phyloP scores from a whole-genome alignment of 2,329 filamentous ascomycete genomes.

The Sarocladium strictum region DNA sequence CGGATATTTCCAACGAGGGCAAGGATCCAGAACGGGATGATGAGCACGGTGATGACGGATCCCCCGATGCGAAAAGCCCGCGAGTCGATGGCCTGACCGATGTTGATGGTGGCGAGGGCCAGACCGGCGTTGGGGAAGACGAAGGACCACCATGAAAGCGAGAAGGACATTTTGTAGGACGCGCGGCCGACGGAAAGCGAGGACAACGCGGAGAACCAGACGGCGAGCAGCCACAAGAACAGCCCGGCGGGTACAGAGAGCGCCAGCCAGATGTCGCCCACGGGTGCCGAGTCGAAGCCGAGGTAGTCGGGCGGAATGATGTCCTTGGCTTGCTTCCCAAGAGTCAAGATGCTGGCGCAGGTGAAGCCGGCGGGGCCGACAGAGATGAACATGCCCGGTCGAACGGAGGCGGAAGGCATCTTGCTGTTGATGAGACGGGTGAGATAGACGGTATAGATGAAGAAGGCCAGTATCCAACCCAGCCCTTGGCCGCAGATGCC shows the following conservation, averaged over 20 bases:
- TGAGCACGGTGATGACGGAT: slow-evolving; percentile 42
- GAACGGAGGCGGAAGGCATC: slow-evolving; percentile 37
- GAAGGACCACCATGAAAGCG: slow-evolving; percentile 45
- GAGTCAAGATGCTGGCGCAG: slow-evolving; percentile 34
- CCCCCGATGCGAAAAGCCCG: slow-evolving; percentile 39
- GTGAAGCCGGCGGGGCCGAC: slow-evolving; percentile 50
- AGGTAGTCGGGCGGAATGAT: slow-evolving; percentile 17
- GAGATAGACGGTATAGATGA: slow-evolving; percentile 34
- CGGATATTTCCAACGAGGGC: slow-evolving; percentile 36
- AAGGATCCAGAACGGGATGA: slow-evolving; percentile 45
- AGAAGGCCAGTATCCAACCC: slow-evolving; percentile 43
- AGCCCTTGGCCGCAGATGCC: slow-evolving; percentile 47
- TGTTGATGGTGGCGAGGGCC: slow-evolving; percentile 46
- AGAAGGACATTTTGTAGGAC: slow-evolving; percentile 36
- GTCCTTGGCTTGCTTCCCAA: slow-evolving; percentile 27
- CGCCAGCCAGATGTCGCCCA: slow-evolving; percentile 32
- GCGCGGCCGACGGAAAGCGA: slow-evolving; percentile 30
- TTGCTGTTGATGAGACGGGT: slow-evolving; percentile 44
- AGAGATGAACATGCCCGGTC: slow-evolving; percentile 49
- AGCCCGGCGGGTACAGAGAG: slow-evolving; percentile 38
- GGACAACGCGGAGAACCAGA: slow-evolving; percentile 46
- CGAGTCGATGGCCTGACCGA: slow-evolving; percentile 41
- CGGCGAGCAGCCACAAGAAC: slow-evolving; percentile 46
- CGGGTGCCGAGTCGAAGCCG: slow-evolving; percentile 16
- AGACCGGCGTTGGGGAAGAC: slow-evolving; percentile 49